Evolutionary conservation across 2,329 filamentous ascomycete genomes (phyloP).

Genomic region (Alternaria brassicae): DNA sequence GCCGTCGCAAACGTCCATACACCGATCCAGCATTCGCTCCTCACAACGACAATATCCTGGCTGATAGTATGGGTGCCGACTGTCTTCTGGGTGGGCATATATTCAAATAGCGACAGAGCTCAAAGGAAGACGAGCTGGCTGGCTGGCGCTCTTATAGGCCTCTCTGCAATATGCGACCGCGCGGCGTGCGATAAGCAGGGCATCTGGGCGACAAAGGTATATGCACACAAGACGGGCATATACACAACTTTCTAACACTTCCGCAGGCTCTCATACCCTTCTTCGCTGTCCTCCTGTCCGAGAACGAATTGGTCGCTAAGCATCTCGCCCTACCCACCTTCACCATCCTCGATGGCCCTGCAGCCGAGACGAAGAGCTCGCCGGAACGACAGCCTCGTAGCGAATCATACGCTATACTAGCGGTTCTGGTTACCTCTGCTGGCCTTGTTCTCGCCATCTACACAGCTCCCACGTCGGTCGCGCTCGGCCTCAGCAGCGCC

Average conservation of each 20-base stretch:
- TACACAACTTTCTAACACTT: constrained; percentile 4
- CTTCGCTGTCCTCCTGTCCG: constrained; percentile 40
- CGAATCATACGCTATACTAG: constrained; percentile 41
- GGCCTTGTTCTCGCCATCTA: constrained; percentile 46
- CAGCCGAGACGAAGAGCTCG: constrained; percentile 20
- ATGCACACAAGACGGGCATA: not conserved
- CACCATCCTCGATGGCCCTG: constrained; percentile 28
- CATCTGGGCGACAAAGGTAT: constrained; percentile 57
- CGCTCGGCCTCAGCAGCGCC: constrained; percentile 53
- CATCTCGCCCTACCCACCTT: constrained; percentile 34
- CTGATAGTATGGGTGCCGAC: constrained; percentile 48
- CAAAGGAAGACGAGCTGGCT: constrained; percentile 47
- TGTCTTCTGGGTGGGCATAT: constrained; percentile 43
- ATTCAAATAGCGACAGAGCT: constrained; percentile 33
- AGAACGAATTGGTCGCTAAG: constrained; percentile 36
- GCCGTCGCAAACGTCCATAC: constrained; percentile 45
- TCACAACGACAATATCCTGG: constrained; percentile 55
- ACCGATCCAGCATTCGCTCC: constrained; percentile 51
- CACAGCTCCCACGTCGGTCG: constrained; percentile 44
- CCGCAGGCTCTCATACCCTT: constrained; percentile 47
- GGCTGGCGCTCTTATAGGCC: constrained; percentile 52
- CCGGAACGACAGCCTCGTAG: constrained; percentile 24
- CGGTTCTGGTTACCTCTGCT: constrained; percentile 46
- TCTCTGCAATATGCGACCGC: constrained; percentile 55
- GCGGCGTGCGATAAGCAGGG: constrained; percentile 53